Conservation (phyloP, 805 yeast genomes). For the Millerozyma miso region DNA sequence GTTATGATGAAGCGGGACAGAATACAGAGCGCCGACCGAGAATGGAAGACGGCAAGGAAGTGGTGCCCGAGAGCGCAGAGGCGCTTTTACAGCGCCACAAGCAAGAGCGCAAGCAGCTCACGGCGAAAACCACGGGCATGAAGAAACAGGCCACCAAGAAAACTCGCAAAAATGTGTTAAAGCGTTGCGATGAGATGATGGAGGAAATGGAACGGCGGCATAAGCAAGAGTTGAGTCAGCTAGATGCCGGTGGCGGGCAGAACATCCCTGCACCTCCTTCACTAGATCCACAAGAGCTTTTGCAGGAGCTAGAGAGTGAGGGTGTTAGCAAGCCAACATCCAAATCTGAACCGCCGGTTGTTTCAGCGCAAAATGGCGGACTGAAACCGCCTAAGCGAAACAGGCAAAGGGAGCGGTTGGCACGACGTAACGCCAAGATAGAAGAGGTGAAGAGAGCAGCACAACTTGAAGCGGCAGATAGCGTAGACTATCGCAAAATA, state of each 20-base stretch:
- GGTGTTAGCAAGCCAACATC: not conserved
- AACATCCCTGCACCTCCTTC: conserved; percentile 28
- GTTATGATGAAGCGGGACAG: no score
- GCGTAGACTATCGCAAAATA: conserved; percentile 64
- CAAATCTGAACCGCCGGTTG: conserved; percentile 12
- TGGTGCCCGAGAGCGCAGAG: conserved; percentile 37
- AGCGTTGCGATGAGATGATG: conserved; percentile 59
- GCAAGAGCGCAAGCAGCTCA: conserved; percentile 63
- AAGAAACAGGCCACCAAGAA: conserved; percentile 82
- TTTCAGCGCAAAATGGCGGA: not conserved
- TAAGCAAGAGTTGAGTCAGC: conserved; percentile 41
- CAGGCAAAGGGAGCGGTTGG: conserved; percentile 79
- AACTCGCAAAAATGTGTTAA: conserved; percentile 61
- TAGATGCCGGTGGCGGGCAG: conserved; percentile 15
- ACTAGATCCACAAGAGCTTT: conserved; percentile 61
- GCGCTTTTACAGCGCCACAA: conserved; percentile 42
- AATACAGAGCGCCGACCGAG: no score
- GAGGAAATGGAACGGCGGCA: conserved; percentile 52
- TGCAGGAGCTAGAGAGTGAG: conserved; percentile 16
- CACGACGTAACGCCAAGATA: conserved; percentile 68
- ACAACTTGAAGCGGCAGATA: conserved; percentile 56
- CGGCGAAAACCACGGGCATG: conserved; percentile 65
- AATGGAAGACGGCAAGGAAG: not conserved
- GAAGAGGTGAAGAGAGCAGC: conserved; percentile 66
- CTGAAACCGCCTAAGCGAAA: conserved; percentile 48